These are phyloP conservation scores for Davidsoniella australis DNA, from an alignment of 2,329 filamentous ascomycete genomes.

Conservation along the genomic window DNA sequence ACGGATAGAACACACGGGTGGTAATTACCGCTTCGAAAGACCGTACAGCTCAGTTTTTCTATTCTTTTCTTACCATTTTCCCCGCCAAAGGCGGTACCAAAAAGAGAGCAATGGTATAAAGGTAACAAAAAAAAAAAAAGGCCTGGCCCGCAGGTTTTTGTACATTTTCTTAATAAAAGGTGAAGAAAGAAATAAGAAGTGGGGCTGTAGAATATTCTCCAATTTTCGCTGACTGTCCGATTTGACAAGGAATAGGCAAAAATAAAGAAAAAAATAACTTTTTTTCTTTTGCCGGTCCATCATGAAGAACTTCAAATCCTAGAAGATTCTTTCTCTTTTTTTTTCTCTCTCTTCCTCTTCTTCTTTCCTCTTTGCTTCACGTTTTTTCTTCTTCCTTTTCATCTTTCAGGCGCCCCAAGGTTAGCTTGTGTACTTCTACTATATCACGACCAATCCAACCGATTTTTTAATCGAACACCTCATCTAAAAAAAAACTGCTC, in stretches of 20 bases:
- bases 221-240: conserved; percentile 11
- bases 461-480: not conserved
- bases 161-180: not conserved
- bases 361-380: conserved; percentile 13
- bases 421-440: conserved; percentile 10
- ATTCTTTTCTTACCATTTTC: too few relatives aligned
- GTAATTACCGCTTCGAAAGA: too few relatives aligned
- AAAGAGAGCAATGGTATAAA: too few relatives aligned
- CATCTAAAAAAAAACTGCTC: not conserved
- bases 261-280: not conserved
- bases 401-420: conserved; percentile 13
- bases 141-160: too few relatives aligned
- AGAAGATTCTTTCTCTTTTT: conserved; percentile 1
- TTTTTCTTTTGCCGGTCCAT: conserved; percentile 4
- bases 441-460: not conserved
- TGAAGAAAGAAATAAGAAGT: not conserved
- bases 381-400: conserved; percentile 13
- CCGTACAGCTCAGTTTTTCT: too few relatives aligned
- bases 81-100: too few relatives aligned
- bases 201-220: conserved; percentile 15
- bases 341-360: conserved; percentile 7
- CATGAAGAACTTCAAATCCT: conserved; percentile 5
- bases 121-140: too few relatives aligned
- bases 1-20: too few relatives aligned
- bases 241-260: not conserved